phyloP scores from a whole-genome alignment of 1,284 basidiomycete genomes.

The Cryptococcus hybrid region DNA sequence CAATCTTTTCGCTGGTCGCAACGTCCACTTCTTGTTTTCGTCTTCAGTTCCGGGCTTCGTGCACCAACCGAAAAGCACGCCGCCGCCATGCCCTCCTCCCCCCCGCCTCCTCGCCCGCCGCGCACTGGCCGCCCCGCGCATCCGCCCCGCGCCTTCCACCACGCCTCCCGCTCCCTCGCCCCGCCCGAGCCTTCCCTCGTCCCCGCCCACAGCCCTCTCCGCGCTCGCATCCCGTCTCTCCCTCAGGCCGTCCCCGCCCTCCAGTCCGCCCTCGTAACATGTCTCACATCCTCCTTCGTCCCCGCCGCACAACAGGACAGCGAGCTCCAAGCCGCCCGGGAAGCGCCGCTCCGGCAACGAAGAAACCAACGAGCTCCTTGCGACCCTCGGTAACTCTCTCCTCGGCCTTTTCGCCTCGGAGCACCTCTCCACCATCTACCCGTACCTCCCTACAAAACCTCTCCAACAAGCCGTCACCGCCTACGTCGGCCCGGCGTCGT shows the following conservation, averaged over 20 bases:
- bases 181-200: background rate
- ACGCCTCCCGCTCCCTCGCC: too few species aligned
- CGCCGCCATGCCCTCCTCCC: too few species aligned
- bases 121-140: too few species aligned
- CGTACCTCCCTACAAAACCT: conserved; percentile 86
- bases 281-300: conserved; percentile 55
- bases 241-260: conserved; percentile 29
- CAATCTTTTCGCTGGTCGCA: background rate
- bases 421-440: conserved; percentile 76
- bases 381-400: conserved; percentile 80
- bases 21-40: background rate
- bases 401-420: conserved; percentile 90
- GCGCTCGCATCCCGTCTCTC: conserved; percentile 43
- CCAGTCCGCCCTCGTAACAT: conserved; percentile 34
- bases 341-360: conserved; percentile 8
- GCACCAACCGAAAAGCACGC: too few species aligned
- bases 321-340: conserved; percentile 2
- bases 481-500: conserved; percentile 81
- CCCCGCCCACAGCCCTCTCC: conserved; percentile 31
- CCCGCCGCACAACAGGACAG: background rate
- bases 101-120: too few species aligned
- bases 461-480: conserved; percentile 87
- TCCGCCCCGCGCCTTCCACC: too few species aligned
- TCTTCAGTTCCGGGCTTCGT: background rate
- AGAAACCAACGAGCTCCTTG: conserved; percentile 74